Base-by-base conservation (phyloP, 2,329 filamentous ascomycete genomes). In the Leptoxyphium fumago region DNA sequence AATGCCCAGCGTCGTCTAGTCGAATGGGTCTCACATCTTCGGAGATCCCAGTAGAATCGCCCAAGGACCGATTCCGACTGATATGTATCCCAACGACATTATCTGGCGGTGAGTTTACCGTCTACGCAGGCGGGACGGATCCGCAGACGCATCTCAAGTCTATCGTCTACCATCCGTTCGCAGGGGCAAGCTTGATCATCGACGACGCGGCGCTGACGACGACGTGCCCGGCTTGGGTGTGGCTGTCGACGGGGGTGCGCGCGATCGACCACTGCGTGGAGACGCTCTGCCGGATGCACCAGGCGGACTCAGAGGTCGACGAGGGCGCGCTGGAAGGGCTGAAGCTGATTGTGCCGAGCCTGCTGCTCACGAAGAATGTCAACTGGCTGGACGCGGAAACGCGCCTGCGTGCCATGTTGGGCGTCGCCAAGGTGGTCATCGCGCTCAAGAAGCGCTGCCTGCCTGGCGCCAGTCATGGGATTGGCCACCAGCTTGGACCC, bases 261-360 rank as follows among this genome's bases (percentile, higher is more conserved):
- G 67, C 70, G 0, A 65, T 78, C 0, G 74, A 78, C 50, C 74
- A 77, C 52, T 77, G 73, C 45, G 67, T 78, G 3, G 74, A 78
- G 56, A 70, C 69, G 1, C 54, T 73, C 4, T 26, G 21, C 21
- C 21, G 21, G 21, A 26, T 26, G 21, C 21, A 26, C 21, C 21
- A 26, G 21, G 74, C 70, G 48, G 69, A 68, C 1, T 52, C 66
- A 1, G 53, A 53, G n/a, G 60, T 58, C 5, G 66, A 70, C 9
- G 52, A 56, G 1, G 54, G 59, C 17, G 66, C 64, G 1, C 51
- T 56, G 39, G 53, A 59, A 42, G 70, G 67, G 1, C 50, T 74
- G 29, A 50, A 55, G 2, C 48, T 54, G 44, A 53, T 75, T 18
- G 57, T 73, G 0, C 64, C 66, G 0, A 64, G 63, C 1, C 52